phyloP scores from a whole-genome alignment of 495 filamentous ascomycete genomes.

The Podospora pseudopauciseta region DNA sequence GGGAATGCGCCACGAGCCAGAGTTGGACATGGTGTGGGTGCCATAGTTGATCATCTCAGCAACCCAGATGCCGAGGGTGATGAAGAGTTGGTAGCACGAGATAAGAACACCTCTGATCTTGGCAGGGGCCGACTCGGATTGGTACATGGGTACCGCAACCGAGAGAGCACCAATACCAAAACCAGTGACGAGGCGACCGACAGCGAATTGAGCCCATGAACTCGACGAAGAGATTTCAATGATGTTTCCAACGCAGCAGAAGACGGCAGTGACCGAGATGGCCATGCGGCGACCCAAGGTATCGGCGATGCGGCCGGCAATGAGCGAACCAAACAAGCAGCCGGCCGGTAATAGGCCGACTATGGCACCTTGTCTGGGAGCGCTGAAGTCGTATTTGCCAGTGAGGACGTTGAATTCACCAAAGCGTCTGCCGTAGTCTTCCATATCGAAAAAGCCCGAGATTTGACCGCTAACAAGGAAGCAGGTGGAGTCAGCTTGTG shows the following conservation, averaged over 20 bases:
- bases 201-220: slow-evolving; percentile 50
- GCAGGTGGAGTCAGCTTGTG: slow-evolving; percentile 2
- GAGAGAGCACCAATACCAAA: slow-evolving; percentile 68
- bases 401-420: slow-evolving; percentile 32
- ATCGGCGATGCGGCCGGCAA: slow-evolving; percentile 56
- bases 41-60: slow-evolving; percentile 81
- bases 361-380: slow-evolving; percentile 51
- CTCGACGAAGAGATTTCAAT: slow-evolving; percentile 58
- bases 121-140: slow-evolving; percentile 62
- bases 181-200: slow-evolving; percentile 59
- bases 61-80: slow-evolving; percentile 80
- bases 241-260: slow-evolving; percentile 65
- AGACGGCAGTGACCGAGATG: slow-evolving; percentile 55
- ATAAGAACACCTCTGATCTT: slow-evolving; percentile 67
- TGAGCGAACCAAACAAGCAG: slow-evolving; percentile 64
- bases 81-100: slow-evolving; percentile 78
- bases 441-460: slow-evolving; percentile 60
- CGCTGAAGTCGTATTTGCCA: slow-evolving; percentile 40
- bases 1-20: slow-evolving; percentile 72
- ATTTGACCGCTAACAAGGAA: slow-evolving; percentile 36
- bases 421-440: slow-evolving; percentile 49
- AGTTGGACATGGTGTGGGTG: slow-evolving; percentile 49
- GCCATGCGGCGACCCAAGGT: slow-evolving; percentile 43
- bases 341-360: slow-evolving; percentile 61
- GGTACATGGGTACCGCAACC: slow-evolving; percentile 71